Base-by-base conservation (phyloP, 768 basidiomycete species). In the Russula sp. region DNA sequence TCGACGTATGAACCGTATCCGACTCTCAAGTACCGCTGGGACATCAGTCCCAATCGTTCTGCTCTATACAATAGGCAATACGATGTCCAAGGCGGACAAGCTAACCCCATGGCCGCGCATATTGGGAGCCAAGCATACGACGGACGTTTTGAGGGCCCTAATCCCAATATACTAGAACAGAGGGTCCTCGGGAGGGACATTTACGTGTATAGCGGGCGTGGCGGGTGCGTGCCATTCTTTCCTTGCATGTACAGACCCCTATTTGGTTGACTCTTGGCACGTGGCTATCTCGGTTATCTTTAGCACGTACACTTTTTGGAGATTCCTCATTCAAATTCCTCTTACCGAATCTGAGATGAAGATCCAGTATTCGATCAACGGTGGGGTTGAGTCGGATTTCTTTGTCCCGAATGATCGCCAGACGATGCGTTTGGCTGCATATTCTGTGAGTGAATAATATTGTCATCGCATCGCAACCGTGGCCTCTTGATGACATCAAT, bases 261-360 rank as follows among this genome's bases (percentile, higher is more conserved):
- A 24, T 7, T 26, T 26, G 40, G 18, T 26, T 46, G n/a, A 24
- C 40, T 30, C 30, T 34, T 34, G 32, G 32, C 30, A 30, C 30
- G 30, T 6, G 30, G 30, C 30, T 34, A 20, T 50, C 24, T 7
- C 18, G n/a, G 30, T 26, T 11, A 28, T 42, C 46, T 55, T 32
- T 64, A 95, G 94, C 5, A 88, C 89, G 0, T 94, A 85, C 72
- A 92, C 92, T 1, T 99, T 99, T 78, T 98, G 94, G 90, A 82
- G 96, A 59, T 98, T 98, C 77, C 79, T 87, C 71, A 84, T 98
- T 57, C 85, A 87, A 67, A 81, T 99, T 59, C 93, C 92, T 0
- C 74, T 98, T 2, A 80, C 81, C 1, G 75, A 78, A 10, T 77
- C 79, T 42, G 92, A 96, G 76, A 89, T 94, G 82, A 76, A 79